phyloP scores from a whole-genome alignment of 2,329 filamentous ascomycete genomes.

The Mariannaea elegans region DNA sequence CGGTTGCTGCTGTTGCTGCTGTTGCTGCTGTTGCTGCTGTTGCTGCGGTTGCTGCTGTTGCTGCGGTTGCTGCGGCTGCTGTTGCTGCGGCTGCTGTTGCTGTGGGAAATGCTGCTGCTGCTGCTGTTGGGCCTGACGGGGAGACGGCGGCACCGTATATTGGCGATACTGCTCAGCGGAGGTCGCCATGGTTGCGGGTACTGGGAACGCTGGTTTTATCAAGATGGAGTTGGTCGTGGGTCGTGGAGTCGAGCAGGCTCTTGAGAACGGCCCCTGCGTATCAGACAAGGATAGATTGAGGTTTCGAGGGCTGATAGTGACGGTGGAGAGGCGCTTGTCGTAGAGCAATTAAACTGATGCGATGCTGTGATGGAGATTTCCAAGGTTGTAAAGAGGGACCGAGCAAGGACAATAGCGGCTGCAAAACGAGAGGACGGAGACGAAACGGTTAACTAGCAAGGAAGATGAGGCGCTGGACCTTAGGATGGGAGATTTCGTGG shows the following conservation, averaged over 20 bases:
- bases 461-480: slow-evolving; percentile 34
- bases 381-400: slow-evolving; percentile 19
- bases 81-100: slow-evolving; percentile 29
- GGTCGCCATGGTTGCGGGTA: slow-evolving; percentile 48
- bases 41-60: slow-evolving; percentile 33
- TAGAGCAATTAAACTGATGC: slow-evolving; percentile 38
- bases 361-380: slow-evolving; percentile 31
- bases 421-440: slow-evolving; percentile 32
- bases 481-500: slow-evolving; percentile 40
- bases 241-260: slow-evolving; percentile 31
- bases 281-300: slow-evolving; percentile 25
- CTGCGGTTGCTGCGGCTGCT: slow-evolving; percentile 28
- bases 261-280: slow-evolving; percentile 32
- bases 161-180: slow-evolving; percentile 45
- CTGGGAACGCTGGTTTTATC: slow-evolving; percentile 47
- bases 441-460: slow-evolving; percentile 41
- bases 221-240: slow-evolving; percentile 36
- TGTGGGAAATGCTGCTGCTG: slow-evolving; percentile 36
- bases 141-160: slow-evolving; percentile 37
- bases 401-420: slow-evolving; percentile 22
- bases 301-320: slow-evolving; percentile 35
- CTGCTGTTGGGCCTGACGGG: slow-evolving; percentile 28
- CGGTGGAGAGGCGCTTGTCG: slow-evolving; percentile 27
- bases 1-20: no score
- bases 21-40: slow-evolving; percentile 38